Evolutionary conservation across 2,329 filamentous ascomycete species (phyloP).

Genomic region (Fusarium sp.): DNA sequence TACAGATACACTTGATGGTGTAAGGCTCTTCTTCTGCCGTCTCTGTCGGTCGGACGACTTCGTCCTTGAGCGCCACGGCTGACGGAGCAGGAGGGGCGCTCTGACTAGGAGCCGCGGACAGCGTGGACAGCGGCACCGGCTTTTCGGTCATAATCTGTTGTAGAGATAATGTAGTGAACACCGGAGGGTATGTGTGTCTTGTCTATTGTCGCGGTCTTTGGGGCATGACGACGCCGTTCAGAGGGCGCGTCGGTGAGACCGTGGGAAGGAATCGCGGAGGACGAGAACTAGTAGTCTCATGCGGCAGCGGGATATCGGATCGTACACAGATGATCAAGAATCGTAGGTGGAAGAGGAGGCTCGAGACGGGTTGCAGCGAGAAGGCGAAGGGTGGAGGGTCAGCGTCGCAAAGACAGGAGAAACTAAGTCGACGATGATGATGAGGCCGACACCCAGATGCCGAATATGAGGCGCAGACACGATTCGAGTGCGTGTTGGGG

Average conservation of each 20-base stretch:
- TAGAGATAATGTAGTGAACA: conserved; percentile 51
- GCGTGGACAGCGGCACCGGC: conserved; percentile 62
- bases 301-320: conserved; percentile 20
- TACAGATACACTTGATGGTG: conserved; percentile 98
- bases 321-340: conserved; percentile 15
- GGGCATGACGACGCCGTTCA: conserved; percentile 66
- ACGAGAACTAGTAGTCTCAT: conserved; percentile 38
- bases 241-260: conserved; percentile 52
- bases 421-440: conserved; percentile 16
- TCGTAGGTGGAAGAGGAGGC: conserved; percentile 30
- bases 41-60: conserved; percentile 59
- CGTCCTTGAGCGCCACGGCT: conserved; percentile 50
- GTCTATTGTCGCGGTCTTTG: conserved; percentile 62
- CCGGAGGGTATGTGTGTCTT: conserved; percentile 52
- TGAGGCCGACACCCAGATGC: conserved; percentile 18
- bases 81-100: conserved; percentile 51
- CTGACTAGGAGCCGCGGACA: conserved; percentile 65
- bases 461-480: conserved; percentile 28
- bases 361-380: conserved; percentile 27
- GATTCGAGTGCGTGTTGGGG: conserved; percentile 37
- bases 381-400: conserved; percentile 35
- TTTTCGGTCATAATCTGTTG: conserved; percentile 71
- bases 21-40: conserved; percentile 79
- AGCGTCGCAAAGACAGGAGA: conserved; percentile 28
- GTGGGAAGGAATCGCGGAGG: conserved; percentile 33